Evolutionary conservation across 768 basidiomycete species (phyloP), one percentile per base, ranked within the genome.

Genomic region (Trametes elegans): DNA sequence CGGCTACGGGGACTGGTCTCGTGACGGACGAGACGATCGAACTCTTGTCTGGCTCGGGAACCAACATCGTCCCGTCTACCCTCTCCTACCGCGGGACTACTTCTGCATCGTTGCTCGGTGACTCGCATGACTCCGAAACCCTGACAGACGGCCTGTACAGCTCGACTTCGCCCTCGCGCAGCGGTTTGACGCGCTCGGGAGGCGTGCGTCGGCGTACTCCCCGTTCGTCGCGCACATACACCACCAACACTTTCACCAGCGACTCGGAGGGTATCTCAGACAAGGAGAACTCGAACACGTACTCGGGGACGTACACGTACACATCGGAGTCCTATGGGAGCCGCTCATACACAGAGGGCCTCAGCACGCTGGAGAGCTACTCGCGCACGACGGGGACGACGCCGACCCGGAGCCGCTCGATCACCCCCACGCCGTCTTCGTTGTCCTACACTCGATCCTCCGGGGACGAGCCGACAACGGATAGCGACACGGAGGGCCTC

Each of bases 131-230:
- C 58, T 82, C 82, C 2, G 78, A 79, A 46, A 60, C 56, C 26
- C 62, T 63, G 18, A 60, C 67, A 6, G 51, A 56, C 9, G 49
- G 29, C 28, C 63, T 73, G 1, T 74, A 72, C 27, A 71, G 74
- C 7, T 70, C 76, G 0, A 73, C 76, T 0, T 80, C 84, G 0
- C 77, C 83, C 3, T 81, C 84, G 1, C 70, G 74, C 1, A 70
- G 72, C 3, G 64, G 75, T 1, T 72, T 89, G 18, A 80, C 84
- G 7, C 75, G 88, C 21, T 78, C 81, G 0, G 69, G 80, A 14
- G 86, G 77, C 34, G 76, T 89, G 7, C 72, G 84, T 49, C 72
- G 86, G 53, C 73, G 82, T 31, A 68, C 74, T 4, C 76, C 78
- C 2, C 72, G 73, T 13, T 70, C 69, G 21, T 74, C 79, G 5